These are phyloP conservation scores for Allium sativum DNA, from an alignment of 106 monocot species.

Conservation along the genomic window DNA sequence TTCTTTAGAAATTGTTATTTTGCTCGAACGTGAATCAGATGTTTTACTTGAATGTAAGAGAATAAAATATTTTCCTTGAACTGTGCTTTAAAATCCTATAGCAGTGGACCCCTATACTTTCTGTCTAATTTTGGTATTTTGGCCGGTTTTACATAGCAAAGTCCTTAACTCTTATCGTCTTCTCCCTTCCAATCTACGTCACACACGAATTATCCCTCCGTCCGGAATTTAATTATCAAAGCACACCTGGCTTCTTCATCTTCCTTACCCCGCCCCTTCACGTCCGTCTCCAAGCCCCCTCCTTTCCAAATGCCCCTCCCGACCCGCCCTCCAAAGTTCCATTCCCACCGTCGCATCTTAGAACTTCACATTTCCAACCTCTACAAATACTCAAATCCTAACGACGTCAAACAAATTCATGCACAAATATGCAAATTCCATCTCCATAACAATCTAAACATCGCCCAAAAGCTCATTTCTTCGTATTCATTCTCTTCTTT, in stretches of 20 bases:
- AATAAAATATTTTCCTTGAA: no score
- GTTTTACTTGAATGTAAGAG: no score
- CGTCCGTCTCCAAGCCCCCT: not conserved
- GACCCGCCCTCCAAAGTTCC: conserved; percentile 23
- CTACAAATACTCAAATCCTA: conserved; percentile 26
- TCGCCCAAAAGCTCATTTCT: conserved; percentile 56
- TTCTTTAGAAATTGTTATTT: no score
- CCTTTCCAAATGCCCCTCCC: not conserved
- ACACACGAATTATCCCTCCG: no score
- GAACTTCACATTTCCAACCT: conserved; percentile 47
- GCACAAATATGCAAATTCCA: conserved; percentile 31
- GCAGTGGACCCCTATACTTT: no score
- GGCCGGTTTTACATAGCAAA: no score
- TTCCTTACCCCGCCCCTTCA: conserved; percentile 1
- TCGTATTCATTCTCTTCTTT: conserved; percentile 46
- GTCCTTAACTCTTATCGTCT: no score
- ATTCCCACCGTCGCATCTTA: conserved; percentile 43
- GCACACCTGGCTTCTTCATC: not conserved
- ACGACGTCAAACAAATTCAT: conserved; percentile 38
- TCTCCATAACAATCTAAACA: conserved; percentile 48
- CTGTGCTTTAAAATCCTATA: no score
- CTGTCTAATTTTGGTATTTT: no score
- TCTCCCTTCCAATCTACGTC: no score
- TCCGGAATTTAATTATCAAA: no score
- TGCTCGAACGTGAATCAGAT: no score